Conservation (phyloP, 495 filamentous ascomycete species). For the Symbiotaphrina buchneri region DNA sequence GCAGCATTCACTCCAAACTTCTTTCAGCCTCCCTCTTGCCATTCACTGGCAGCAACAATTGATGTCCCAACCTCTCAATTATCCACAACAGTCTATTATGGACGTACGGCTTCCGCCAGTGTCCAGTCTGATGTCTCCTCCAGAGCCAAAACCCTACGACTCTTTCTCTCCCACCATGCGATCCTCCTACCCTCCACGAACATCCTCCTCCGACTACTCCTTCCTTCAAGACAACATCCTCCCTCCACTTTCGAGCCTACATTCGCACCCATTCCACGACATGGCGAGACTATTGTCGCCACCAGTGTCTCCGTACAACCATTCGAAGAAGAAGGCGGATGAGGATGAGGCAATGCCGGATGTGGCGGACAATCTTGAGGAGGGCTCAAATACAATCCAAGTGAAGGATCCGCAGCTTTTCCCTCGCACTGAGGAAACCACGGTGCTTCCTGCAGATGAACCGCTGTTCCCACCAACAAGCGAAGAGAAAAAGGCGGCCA, state of each 20-base stretch:
- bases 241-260: neutral
- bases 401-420: slow-evolving; percentile 40
- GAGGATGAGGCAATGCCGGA: too few species aligned
- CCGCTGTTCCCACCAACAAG: slow-evolving; percentile 24
- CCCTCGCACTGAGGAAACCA: slow-evolving; percentile 21
- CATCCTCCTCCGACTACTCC: neutral
- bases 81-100: neutral
- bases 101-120: neutral
- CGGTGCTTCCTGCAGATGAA: slow-evolving; percentile 22
- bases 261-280: neutral
- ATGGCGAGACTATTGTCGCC: neutral
- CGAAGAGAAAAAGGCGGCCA: slow-evolving; percentile 33
- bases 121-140: neutral
- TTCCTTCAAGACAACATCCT: neutral
- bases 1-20: neutral
- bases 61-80: neutral
- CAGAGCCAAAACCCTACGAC: slow-evolving; percentile 1
- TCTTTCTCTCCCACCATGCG: too few species aligned
- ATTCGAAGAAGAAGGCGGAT: too few species aligned
- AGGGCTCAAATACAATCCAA: too few species aligned
- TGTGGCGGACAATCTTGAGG: too few species aligned
- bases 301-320: neutral
- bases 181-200: neutral
- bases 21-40: neutral
- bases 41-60: neutral